Evolutionary conservation across 352 stramenopile genomes (phyloP).

Genomic region (Phytopythium sindhum): DNA sequence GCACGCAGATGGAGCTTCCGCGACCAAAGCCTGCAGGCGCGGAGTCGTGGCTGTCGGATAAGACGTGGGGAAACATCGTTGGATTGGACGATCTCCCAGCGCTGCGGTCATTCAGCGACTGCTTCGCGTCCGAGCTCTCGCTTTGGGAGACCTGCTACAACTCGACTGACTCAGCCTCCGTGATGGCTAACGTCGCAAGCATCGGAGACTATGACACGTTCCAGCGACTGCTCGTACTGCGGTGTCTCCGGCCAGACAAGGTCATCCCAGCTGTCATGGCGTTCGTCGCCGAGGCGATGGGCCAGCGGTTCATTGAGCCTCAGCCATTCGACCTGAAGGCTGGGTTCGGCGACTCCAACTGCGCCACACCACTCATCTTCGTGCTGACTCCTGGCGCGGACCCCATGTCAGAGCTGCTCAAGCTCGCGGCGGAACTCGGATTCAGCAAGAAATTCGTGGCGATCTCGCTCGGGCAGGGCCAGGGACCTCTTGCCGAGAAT

Average conservation of each 20-base stretch:
- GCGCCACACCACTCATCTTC: slow-evolving; percentile 94
- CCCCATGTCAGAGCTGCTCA: slow-evolving; percentile 93
- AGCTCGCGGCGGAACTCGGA: slow-evolving; percentile 88
- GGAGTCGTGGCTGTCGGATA: slow-evolving; percentile 81
- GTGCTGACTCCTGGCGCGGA: slow-evolving; percentile 93
- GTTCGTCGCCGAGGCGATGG: slow-evolving; percentile 90
- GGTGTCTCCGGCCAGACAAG: slow-evolving; percentile 91
- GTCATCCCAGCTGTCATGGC: slow-evolving; percentile 89
- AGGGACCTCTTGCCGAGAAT: slow-evolving; percentile 90
- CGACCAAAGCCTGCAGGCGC: slow-evolving; percentile 64
- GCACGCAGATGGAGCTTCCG: slow-evolving; percentile 87
- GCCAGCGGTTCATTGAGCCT: slow-evolving; percentile 91
- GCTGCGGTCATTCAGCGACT: slow-evolving; percentile 47
- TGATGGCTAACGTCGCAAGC: slow-evolving; percentile 48
- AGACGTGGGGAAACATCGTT: slow-evolving; percentile 88
- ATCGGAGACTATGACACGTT: slow-evolving; percentile 76
- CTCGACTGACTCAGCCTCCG: slow-evolving; percentile 73
- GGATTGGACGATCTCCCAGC: slow-evolving; percentile 59
- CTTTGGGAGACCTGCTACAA: slow-evolving; percentile 85
- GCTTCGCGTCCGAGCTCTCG: slow-evolving; percentile 46
- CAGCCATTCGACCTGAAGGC: slow-evolving; percentile 92
- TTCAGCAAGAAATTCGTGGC: slow-evolving; percentile 92
- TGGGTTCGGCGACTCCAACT: slow-evolving; percentile 92
- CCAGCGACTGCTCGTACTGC: slow-evolving; percentile 88
- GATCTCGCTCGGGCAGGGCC: slow-evolving; percentile 93